Percentiles rank a stretch among this genome's conserved stretches.
These are phyloP conservation scores for Tetracentron sinense DNA, from an alignment of 164 flowering plant genomes.

Conservation along the genomic window DNA sequence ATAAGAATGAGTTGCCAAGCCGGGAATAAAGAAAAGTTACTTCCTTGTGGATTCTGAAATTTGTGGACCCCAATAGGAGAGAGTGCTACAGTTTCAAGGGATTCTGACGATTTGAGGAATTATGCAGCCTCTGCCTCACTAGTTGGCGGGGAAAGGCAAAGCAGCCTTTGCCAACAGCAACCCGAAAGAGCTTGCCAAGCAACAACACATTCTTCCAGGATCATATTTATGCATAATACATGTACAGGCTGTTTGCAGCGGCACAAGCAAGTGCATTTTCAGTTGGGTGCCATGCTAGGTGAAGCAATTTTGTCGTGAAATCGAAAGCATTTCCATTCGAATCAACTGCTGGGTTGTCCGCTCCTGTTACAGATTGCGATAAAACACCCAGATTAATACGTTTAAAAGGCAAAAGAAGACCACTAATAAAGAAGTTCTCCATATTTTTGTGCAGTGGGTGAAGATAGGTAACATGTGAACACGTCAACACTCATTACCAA, in stretches of 20 bases:
- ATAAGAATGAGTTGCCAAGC: conserved; percentile 37
- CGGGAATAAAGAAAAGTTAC: conserved; percentile 34
- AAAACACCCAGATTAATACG: background rate
- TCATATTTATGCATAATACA: conserved; percentile 81
- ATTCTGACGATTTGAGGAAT: conserved; percentile 23
- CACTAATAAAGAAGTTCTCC: background rate
- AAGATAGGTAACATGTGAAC: conserved; percentile 2
- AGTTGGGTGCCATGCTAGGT: conserved; percentile 96
- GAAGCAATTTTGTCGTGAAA: conserved; percentile 90
- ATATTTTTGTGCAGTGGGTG: background rate
- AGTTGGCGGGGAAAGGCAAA: conserved; percentile 24
- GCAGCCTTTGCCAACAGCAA: conserved; percentile 35
- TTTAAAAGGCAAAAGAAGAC: background rate
- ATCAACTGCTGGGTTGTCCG: conserved; percentile 72
- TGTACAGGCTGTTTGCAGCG: conserved; percentile 99
- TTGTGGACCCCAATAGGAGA: conserved; percentile 21
- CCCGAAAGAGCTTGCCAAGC: conserved; percentile 30
- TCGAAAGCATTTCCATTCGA: conserved; percentile 90
- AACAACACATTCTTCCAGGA: conserved; percentile 18
- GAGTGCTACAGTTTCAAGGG: conserved; percentile 18
- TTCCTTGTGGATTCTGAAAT: conserved; percentile 34
- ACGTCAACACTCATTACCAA: no score
- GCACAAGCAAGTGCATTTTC: conserved; percentile 97
- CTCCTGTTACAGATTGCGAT: conserved; percentile 37
- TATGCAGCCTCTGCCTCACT: conserved; percentile 26